Evolutionary conservation across 139 green algal genomes (phyloP).

Genomic region (Marvania coccoides): DNA sequence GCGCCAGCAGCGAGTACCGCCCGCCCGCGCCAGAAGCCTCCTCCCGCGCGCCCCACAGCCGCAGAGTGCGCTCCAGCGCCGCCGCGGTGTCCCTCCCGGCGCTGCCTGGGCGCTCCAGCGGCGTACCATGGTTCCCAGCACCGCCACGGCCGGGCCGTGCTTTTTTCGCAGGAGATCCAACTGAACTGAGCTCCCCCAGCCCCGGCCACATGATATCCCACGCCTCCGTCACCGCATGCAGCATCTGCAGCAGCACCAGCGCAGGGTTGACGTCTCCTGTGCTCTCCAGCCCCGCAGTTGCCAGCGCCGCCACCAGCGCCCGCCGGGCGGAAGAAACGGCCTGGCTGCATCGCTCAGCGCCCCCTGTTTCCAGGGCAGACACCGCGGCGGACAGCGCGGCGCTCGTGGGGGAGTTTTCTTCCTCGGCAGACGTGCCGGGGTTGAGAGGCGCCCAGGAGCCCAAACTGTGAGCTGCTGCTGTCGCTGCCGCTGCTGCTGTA

Average conservation of each 20-base stretch:
- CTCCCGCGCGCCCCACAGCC: conserved; percentile 5
- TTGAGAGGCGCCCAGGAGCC: neutral
- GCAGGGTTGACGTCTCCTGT: conserved; percentile 31
- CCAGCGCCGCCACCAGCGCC: conserved; percentile 8
- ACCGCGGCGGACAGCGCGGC: conserved; percentile 24
- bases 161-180: conserved; percentile 7
- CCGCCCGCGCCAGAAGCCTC: neutral
- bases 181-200: conserved; percentile 1
- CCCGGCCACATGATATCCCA: conserved; percentile 20
- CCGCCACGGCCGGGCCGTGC: neutral
- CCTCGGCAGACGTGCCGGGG: neutral
- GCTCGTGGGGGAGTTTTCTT: neutral
- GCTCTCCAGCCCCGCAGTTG: conserved; percentile 32
- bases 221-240: conserved; percentile 37
- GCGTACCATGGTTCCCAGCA: neutral
- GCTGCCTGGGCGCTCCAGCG: neutral
- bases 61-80: neutral
- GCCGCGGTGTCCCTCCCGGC: neutral
- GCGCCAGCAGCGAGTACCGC: conserved; percentile 44
- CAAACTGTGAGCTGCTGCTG: neutral
- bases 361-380: conserved; percentile 25
- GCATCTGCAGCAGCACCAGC: conserved; percentile 57
- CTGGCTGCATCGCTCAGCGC: conserved; percentile 22
- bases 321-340: conserved; percentile 15
- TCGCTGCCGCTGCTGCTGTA: neutral